A percentile compares a stretch with the other conserved stretches of the same genome.
Evolutionary conservation across 1,284 basidiomycete genomes (phyloP).

Genomic region (Retiboletus flavoniger): DNA sequence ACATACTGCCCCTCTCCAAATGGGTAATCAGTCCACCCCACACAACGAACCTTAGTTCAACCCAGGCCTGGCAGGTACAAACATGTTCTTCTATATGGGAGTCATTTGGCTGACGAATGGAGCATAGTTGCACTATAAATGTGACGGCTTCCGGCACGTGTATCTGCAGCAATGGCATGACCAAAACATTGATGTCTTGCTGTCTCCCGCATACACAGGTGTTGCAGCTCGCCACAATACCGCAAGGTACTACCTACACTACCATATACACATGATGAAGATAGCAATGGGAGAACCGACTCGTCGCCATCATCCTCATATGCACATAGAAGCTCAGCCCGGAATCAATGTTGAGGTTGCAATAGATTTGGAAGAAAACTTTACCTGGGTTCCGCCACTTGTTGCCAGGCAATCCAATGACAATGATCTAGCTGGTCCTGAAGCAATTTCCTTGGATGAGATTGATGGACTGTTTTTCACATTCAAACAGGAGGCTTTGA

Average conservation of each 20-base stretch:
- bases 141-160: conserved; percentile 28
- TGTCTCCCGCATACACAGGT: conserved; percentile 30
- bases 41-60: conserved; percentile 26
- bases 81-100: background rate
- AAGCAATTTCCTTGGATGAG: too few relatives aligned
- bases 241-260: conserved; percentile 33
- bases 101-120: background rate
- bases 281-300: too few relatives aligned
- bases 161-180: conserved; percentile 32
- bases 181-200: conserved; percentile 32
- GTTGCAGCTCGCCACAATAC: conserved; percentile 31
- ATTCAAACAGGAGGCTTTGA: too few relatives aligned
- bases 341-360: too few relatives aligned
- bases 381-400: too few relatives aligned
- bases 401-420: too few relatives aligned
- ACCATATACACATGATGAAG: too few relatives aligned
- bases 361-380: too few relatives aligned
- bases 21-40: conserved; percentile 29
- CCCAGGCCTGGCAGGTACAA: conserved; percentile 35
- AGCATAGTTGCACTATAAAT: conserved; percentile 24
- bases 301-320: too few relatives aligned
- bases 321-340: too few relatives aligned
- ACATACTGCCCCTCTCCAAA: conserved; percentile 31
- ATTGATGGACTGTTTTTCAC: too few relatives aligned
- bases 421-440: too few relatives aligned